Evolutionary conservation across 2,329 filamentous ascomycete genomes (phyloP), one percentile per base, ranked within the genome.

Genomic region (Akanthomyces lecanii): DNA sequence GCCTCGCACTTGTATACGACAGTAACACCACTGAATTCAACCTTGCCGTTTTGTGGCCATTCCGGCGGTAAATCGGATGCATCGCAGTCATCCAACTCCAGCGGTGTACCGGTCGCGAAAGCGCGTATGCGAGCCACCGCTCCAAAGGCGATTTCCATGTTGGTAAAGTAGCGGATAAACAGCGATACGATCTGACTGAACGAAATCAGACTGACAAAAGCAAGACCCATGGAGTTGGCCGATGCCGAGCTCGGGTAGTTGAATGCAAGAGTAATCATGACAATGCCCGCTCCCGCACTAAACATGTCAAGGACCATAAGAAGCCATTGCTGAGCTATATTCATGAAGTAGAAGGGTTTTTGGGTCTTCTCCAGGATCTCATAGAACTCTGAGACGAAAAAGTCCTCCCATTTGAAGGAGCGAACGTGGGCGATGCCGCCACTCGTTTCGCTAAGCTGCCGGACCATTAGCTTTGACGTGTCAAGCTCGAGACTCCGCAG

Each of bases 311-410:
- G 67, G 1, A 81, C 79, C 1, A 84, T 69, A 0, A 71, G 77
- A 0, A 84, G 71, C 84, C 84, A 86, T 47, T 81, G 75, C 68
- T 86, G 84, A 16, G 83, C 76, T 33, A 78, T 78, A 60, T 76
- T 81, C 7, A 85, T 71, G 1, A 84, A 74, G 67, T 86, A 86
- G 58, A 80, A 81, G 0, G 84, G 82, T 28, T 75, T 71, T 65
- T 86, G 83, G 0, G 82, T 82, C 11, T 72, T 69, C 63, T 86
- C 79, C 1, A 86, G 70, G 0, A 82, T 73, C 3, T 68, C 65
- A 18, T 78, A 70, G 61, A 81, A 82, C 63, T 77, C 76, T 30
- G 75, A 66, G 33, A 76, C 71, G 63, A 79, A 76, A 5, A 71
- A 68, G 1, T 72, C 68, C 47, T 79, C 73, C 83, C 83, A 86